A percentile compares a stretch with the other conserved stretches of the same genome.
Evolutionary conservation across 495 filamentous ascomycete genomes (phyloP).

Genomic region (Penicillium maclennaniae): DNA sequence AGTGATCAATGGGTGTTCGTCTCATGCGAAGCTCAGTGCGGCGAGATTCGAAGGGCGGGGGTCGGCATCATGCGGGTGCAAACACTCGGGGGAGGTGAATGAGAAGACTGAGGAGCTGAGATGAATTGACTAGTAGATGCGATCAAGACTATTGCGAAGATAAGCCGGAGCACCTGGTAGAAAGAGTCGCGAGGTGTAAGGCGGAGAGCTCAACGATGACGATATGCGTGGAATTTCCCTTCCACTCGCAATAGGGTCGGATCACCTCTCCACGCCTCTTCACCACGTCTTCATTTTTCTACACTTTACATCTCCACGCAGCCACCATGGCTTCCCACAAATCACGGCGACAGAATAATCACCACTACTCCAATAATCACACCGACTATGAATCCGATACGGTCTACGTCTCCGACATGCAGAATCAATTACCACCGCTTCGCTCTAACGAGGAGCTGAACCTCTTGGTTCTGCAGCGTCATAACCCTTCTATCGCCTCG

Average conservation of each 20-base stretch:
- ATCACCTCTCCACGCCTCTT: neutral
- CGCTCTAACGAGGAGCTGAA: slow-evolving; percentile 80
- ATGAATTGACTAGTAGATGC: neutral
- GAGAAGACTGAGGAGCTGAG: neutral
- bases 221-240: slow-evolving; percentile 1
- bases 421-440: slow-evolving; percentile 38
- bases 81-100: neutral
- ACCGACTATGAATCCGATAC: slow-evolving; percentile 68
- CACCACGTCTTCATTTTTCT: too few relatives aligned
- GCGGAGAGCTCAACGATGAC: slow-evolving; percentile 9
- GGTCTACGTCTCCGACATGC: slow-evolving; percentile 42
- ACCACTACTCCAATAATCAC: slow-evolving; percentile 23
- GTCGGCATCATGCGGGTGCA: slow-evolving; percentile 5
- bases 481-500: slow-evolving; percentile 60
- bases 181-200: neutral
- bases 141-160: neutral
- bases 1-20: slow-evolving; percentile 11
- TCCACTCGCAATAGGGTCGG: slow-evolving; percentile 1
- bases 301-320: neutral
- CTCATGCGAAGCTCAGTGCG: slow-evolving; percentile 12
- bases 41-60: slow-evolving; percentile 3
- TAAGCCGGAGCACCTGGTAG: neutral
- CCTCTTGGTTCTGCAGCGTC: slow-evolving; percentile 69
- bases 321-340: slow-evolving; percentile 28
- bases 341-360: slow-evolving; percentile 33